Base-by-base conservation (phyloP, 2,329 filamentous ascomycete genomes). In the Ceratocystis albifundus region DNA sequence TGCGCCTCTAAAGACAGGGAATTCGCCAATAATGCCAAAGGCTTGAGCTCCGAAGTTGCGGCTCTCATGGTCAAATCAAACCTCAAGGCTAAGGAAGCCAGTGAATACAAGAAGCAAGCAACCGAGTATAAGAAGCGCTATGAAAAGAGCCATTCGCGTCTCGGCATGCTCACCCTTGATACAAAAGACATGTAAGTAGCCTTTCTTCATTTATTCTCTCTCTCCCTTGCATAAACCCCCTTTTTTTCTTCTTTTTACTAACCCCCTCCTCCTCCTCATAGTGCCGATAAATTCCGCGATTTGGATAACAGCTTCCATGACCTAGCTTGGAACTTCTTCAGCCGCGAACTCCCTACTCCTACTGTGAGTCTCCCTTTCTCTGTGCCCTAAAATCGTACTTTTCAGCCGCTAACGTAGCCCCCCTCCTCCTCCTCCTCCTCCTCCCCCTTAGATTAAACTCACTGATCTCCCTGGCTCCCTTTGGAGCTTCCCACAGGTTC, bases 141-240 rank as follows among this genome's bases (percentile, higher is more conserved):
- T 22, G 66, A 68, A 53, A 68, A 68, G 41, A 65, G 66, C 44
- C 66, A 68, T 25, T 28, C 22, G 17, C 64, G 66, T 28, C 66
- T 68, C 30, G 66, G 66, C 12, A 66, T 68, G 66, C 25, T 68
- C 28, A 68, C 66, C 1, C 61, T 68, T 2, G 66, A 68, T 20
- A 68, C 66, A n/a, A 65, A 68, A 45, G 66, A 68, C 25, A 68
- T 68, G 66, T 65, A 45, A 68, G 66, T 67, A 36, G 28, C 17
- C 1, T 25, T 15, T 12, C 36, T 30, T 28, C 6, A 5, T 32
- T 32, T 28, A 5, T 32, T 32, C n/a, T 15, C 17, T 5, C 8
- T 25, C 3, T 63, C 46, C 44, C 41, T 63, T 50, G 32, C 28
- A 20, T 10, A 4, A 10, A 32, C 59, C n/a, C 4, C 30, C 57